phyloP scores from a whole-genome alignment of 2,329 filamentous ascomycete genomes.

The Aspergillus texensis region DNA sequence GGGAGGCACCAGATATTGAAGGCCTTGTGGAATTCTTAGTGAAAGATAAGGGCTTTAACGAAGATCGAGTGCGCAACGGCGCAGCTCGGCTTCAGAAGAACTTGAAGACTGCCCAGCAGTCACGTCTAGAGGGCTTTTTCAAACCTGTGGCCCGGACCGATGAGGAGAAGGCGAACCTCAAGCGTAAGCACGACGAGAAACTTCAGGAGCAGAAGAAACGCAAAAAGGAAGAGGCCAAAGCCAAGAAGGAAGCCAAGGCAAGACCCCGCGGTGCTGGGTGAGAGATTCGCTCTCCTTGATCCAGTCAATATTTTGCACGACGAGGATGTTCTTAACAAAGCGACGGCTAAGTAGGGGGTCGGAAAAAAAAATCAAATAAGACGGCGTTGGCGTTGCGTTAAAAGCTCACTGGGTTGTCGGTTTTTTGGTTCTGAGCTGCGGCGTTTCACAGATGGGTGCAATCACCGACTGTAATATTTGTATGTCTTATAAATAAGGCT shows the following conservation, averaged over 20 bases:
- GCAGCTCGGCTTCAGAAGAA: constrained; percentile 84
- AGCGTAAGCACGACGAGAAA: constrained; percentile 93
- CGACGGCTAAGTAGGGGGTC: neutral
- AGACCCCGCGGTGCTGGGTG: constrained; percentile 70
- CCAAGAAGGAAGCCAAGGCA: constrained; percentile 86
- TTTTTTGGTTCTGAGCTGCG: neutral
- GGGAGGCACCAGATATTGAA: constrained; percentile 90
- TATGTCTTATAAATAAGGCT: neutral
- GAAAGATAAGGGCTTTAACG: constrained; percentile 93
- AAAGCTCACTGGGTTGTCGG: neutral
- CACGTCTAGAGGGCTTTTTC: constrained; percentile 93
- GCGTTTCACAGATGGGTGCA: neutral
- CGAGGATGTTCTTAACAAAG: neutral
- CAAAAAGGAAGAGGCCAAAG: constrained; percentile 89
- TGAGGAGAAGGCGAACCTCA: constrained; percentile 78
- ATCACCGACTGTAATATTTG: neutral
- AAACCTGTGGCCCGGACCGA: constrained; percentile 88
- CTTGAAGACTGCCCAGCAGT: constrained; percentile 86
- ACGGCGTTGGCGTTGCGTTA: neutral
- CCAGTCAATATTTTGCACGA: neutral
- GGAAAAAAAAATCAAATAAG: neutral
- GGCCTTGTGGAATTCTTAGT: constrained; percentile 89
- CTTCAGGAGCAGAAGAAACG: constrained; percentile 93
- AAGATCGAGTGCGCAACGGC: constrained; percentile 83
- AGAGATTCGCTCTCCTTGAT: neutral